A percentile compares a stretch with the other conserved stretches of the same genome.
Evolutionary conservation across 2,329 filamentous ascomycete species (phyloP).

Genomic region (Colletotrichum sp.): DNA sequence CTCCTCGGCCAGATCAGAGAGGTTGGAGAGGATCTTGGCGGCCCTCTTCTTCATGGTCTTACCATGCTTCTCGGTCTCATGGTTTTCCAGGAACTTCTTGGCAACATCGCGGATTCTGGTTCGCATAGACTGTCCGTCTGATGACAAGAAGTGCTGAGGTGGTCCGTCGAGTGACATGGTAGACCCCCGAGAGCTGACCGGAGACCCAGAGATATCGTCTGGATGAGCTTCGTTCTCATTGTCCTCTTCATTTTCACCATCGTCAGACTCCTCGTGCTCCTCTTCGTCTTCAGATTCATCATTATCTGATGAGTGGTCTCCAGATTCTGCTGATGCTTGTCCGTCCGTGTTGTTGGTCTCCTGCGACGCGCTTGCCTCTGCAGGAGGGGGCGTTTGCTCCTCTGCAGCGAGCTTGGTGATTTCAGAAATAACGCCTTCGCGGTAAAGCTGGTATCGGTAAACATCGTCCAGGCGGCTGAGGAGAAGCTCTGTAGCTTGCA

Average conservation of each 20-base stretch:
- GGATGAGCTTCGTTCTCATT: slow-evolving; percentile 40
- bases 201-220: slow-evolving; percentile 71
- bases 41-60: slow-evolving; percentile 82
- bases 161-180: slow-evolving; percentile 68
- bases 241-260: slow-evolving; percentile 60
- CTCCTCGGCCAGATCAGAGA: slow-evolving; percentile 74
- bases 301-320: slow-evolving; percentile 43
- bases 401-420: slow-evolving; percentile 78
- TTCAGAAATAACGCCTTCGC: slow-evolving; percentile 93
- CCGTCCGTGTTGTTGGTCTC: background rate
- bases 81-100: slow-evolving; percentile 81
- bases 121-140: slow-evolving; percentile 64
- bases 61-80: slow-evolving; percentile 77
- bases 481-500: slow-evolving; percentile 89
- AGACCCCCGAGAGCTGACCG: slow-evolving; percentile 68
- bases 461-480: slow-evolving; percentile 83
- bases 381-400: slow-evolving; percentile 36
- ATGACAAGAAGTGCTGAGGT: slow-evolving; percentile 50
- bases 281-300: slow-evolving; percentile 56
- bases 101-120: slow-evolving; percentile 78
- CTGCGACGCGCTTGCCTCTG: slow-evolving; percentile 30
- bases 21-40: slow-evolving; percentile 71
- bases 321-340: slow-evolving; percentile 8
- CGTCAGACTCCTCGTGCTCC: slow-evolving; percentile 53
- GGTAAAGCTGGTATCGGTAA: slow-evolving; percentile 95